Conservation (phyloP, 257 asterid genomes). For the Buddleja alternifolia region DNA sequence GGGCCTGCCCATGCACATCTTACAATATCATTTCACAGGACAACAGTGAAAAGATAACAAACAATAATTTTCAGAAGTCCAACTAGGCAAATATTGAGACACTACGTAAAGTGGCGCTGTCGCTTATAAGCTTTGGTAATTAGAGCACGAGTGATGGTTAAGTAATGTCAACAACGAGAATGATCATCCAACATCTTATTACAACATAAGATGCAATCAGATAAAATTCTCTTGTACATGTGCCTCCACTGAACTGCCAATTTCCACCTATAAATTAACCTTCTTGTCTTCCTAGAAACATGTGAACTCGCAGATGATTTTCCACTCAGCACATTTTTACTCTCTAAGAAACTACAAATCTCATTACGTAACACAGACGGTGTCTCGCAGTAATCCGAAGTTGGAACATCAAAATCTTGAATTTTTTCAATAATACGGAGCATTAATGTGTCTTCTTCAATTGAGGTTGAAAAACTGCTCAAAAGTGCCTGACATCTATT, state of each 20-base stretch:
- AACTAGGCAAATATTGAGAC: too few species aligned
- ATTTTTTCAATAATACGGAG: conserved; percentile 44
- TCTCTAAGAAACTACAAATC: conserved; percentile 45
- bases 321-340: conserved; percentile 23
- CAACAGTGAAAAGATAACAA: too few species aligned
- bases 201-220: conserved; percentile 56
- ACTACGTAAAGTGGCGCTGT: too few species aligned
- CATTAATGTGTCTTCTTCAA: conserved; percentile 58
- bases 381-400: conserved; percentile 26
- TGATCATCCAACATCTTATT: conserved; percentile 28
- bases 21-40: too few species aligned
- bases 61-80: too few species aligned
- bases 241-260: conserved; percentile 70
- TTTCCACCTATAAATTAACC: conserved; percentile 55
- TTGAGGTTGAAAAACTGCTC: conserved; percentile 45
- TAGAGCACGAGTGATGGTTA: too few species aligned
- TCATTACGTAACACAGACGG: conserved; percentile 33
- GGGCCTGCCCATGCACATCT: too few species aligned
- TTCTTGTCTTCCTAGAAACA: conserved; percentile 35
- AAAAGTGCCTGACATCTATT: conserved; percentile 48
- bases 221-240: conserved; percentile 57
- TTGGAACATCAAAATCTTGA: conserved; percentile 29
- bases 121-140: too few species aligned
- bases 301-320: neutral
- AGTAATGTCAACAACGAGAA: neutral